Evolutionary conservation across 192 early-diverging fungal genomes (phyloP), one percentile per base, ranked within the genome.

Genomic region (Coemansia reversa): DNA sequence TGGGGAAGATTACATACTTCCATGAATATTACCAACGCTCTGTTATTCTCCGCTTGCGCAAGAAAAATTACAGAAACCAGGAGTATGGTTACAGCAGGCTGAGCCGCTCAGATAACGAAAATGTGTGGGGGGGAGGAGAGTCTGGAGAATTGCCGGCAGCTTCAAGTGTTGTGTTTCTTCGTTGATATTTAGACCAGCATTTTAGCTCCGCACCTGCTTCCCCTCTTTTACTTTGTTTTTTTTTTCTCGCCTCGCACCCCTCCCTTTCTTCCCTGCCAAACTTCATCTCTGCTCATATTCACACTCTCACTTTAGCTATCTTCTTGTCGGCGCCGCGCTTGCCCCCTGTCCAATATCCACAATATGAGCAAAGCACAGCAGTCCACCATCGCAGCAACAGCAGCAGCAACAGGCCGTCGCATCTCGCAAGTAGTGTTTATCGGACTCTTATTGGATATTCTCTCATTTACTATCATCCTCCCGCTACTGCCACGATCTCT

Each of bases 381-480:
- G 12, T 42, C 52, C 30, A 25, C 27, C 48, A 60, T 18, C 35
- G 16, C 35, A 25, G 19, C 60, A 25, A 22, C 60, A 12, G 53
- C 51, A 7, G 61, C 67, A 42, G 65, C 53, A 16, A 28, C 52
- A 60, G 67, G 72, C 69, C 58, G 58, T 25, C 67, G 73, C 23
- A 72, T 81, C 50, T 66, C 78, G 12, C 78, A 64, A 19, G 69
- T 81, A 5, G 78, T 97, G 20, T 94, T 98, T 64, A 83, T 86
- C 9, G 92, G 93, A 0, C 85, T 99, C 18, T 77, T 99, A 42
- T 86, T 99, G 22, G 97, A 97, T 74, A 92, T 99, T 55, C 89
- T 99, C 24, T 91, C 95, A 5, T 99, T 99, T 79, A 99, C 97
- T 9, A 94, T 96, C 59, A 97, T 99, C 70, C 75, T 99, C 42